Percentiles rank a stretch among this genome's conserved stretches.
Conservation (phyloP, 441 rosid genomes). For the Adansonia rubrostipa region DNA sequence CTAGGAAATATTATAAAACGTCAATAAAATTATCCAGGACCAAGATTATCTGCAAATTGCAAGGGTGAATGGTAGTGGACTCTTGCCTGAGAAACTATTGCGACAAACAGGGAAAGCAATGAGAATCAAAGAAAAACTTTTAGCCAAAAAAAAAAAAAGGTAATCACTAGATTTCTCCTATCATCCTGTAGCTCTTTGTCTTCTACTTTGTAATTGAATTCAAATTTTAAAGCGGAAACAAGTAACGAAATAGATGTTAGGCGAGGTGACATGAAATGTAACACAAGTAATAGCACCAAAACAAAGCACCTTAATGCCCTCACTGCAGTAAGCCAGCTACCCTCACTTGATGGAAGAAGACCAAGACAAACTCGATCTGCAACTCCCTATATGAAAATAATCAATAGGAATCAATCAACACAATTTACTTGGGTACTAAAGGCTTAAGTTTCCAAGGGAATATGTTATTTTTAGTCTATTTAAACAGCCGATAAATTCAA, state of each 20-base stretch:
- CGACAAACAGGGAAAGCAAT: background rate
- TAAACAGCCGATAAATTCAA: slow-evolving; percentile 22
- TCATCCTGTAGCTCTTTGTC: background rate
- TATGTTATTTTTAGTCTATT: slow-evolving; percentile 24
- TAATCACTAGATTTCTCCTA: background rate
- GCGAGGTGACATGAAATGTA: slow-evolving; percentile 9
- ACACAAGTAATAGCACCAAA: background rate
- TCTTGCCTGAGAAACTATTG: background rate
- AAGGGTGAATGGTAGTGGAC: slow-evolving; percentile 15
- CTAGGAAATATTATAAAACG: background rate
- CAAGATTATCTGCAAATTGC: background rate
- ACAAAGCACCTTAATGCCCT: slow-evolving; percentile 69
- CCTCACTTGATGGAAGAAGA: slow-evolving; percentile 90
- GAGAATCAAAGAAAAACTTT: background rate
- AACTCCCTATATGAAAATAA: slow-evolving; percentile 59
- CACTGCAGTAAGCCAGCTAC: slow-evolving; percentile 87
- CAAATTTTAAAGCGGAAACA: slow-evolving; percentile 7
- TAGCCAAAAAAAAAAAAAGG: background rate
- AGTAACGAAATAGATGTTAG: background rate
- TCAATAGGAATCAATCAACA: slow-evolving; percentile 26
- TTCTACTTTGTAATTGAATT: slow-evolving; percentile 2
- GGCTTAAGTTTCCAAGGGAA: slow-evolving; percentile 9
- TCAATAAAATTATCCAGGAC: background rate
- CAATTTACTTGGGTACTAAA: background rate
- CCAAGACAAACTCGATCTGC: slow-evolving; percentile 95